Evolutionary conservation across 2,329 filamentous ascomycete genomes (phyloP), one percentile per base, ranked within the genome.

Genomic region (Mycocentrospora acerina): DNA sequence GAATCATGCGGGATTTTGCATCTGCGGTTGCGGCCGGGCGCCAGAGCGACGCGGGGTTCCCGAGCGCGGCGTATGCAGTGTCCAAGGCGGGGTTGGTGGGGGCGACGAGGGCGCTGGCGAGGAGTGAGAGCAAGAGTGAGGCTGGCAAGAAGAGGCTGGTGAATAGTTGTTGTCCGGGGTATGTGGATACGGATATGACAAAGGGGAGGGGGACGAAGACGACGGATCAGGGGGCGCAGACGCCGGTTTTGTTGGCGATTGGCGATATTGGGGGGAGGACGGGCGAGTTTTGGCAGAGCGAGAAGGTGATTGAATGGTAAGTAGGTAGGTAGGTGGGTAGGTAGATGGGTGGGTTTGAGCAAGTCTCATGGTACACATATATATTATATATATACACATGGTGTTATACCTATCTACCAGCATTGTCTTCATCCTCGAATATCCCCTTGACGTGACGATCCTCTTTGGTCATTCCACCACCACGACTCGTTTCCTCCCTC

Each of bases 1-100:
- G 57, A 16, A 57, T 79, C 29, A 77, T 79, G 74, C 63, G 73
- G 36, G 65, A 71, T 15, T 79, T 78, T 57, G 59, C 66, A 3
- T 46, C 61, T 3, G 74, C 71, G 0, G 76, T 78, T 1, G 62
- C 66, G n/a, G 59, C 59, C 9, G 72, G 71, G 0, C 69, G 57
- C 16, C 70, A 77, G 48, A 70, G 71, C 32, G 65, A 74, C 29
- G 58, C 67, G 3, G 75, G 76, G 0, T 79, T 74, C 57, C 75
- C 74, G 2, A 71, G 68, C 25, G 68, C 72, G 3, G 75, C 71
- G 8, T 79, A 79, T 49, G 71, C 70, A 0, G 71, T 74, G 4
- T 68, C 61, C 16, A 75, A 76, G 50, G 69, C 70, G 5, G 71
- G 72, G 3, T 48, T 71, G 9, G 71, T 71, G 37, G 72, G 65